Evolutionary conservation across 2,329 filamentous ascomycete species (phyloP), one percentile per base, ranked within the genome.

Genomic region (Tolypocladium sp.): DNA sequence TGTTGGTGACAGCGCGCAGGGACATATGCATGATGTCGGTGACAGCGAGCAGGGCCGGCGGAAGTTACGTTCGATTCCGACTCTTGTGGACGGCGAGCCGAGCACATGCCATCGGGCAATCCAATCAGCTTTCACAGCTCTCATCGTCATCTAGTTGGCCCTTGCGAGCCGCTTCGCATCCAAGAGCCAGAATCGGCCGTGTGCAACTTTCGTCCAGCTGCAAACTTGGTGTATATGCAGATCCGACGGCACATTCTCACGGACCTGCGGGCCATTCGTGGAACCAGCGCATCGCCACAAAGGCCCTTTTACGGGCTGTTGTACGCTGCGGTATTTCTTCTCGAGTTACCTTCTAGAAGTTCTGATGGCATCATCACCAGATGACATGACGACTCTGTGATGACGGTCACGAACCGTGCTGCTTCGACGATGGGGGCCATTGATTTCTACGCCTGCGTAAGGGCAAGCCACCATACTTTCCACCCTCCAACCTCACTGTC

Each of bases 391-490:
- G 15, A 20, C 13, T 27, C 25, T 13, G 3, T 49, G 44, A 30
- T 20, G 6, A 20, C 9, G 25, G 13, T 49, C 25, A 49, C 44
- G 25, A 17, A 7, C 13, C 44, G 13, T 49, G 25, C 13, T 49
- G 12, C 44, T 30, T 49, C 44, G 8, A 30, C 7, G 13, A 49
- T 27, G 22, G 22, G 25, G 13, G 22, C 13, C 22, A 27, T 27
- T 5, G 9, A 3, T 30, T 27, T n/a, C 6, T 22, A 33, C 27
- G 37, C 40, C 13, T 57, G 54, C 22, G 52, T 57, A 27, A 33
- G 37, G 40, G 37, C 53, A 57, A 52, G 59, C 57, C 60, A 57
- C 37, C 40, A 35, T 58, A 46, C 53, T 42, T 30, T 51, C 56
- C 49, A 44, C 57, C 55, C 27, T 51, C 54, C 30, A n/a, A 20